A percentile compares a stretch with the other conserved stretches of the same genome.
These are phyloP conservation scores for Lecanicillium sp. DNA, from an alignment of 2,329 filamentous ascomycete species.

Conservation along the genomic window DNA sequence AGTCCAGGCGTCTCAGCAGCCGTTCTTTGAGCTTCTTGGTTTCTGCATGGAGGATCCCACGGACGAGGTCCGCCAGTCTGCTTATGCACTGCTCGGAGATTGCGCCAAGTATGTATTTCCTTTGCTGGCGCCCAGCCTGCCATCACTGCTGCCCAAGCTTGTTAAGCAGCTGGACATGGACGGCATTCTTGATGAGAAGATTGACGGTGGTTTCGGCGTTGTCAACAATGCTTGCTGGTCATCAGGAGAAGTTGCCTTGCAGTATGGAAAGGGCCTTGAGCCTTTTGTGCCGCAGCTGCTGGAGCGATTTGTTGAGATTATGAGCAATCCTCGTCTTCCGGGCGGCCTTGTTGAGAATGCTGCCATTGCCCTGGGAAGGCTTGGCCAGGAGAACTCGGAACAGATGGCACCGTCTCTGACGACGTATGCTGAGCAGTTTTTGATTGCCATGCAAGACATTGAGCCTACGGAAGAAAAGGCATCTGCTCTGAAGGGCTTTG, in stretches of 20 bases:
- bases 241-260: conserved; percentile 81
- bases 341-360: conserved; percentile 88
- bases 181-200: conserved; percentile 65
- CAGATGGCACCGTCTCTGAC: conserved; percentile 70
- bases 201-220: conserved; percentile 80
- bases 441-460: conserved; percentile 74
- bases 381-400: conserved; percentile 72
- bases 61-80: conserved; percentile 92
- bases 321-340: conserved; percentile 77
- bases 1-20: conserved; percentile 65
- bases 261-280: conserved; percentile 64
- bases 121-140: conserved; percentile 67
- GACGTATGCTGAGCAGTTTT: conserved; percentile 74
- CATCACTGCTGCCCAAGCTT: conserved; percentile 69
- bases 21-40: conserved; percentile 82
- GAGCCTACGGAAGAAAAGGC: conserved; percentile 90
- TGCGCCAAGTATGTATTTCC: conserved; percentile 88
- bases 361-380: conserved; percentile 80
- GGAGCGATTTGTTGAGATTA: conserved; percentile 68
- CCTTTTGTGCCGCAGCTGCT: conserved; percentile 73
- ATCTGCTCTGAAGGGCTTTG: conserved; percentile 86
- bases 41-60: conserved; percentile 88
- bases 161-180: conserved; percentile 82
- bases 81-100: conserved; percentile 89
- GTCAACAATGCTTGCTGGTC: conserved; percentile 99